Evolutionary conservation across 139 green algal genomes (phyloP).

Genomic region (Astrephomene gubernaculifera): DNA sequence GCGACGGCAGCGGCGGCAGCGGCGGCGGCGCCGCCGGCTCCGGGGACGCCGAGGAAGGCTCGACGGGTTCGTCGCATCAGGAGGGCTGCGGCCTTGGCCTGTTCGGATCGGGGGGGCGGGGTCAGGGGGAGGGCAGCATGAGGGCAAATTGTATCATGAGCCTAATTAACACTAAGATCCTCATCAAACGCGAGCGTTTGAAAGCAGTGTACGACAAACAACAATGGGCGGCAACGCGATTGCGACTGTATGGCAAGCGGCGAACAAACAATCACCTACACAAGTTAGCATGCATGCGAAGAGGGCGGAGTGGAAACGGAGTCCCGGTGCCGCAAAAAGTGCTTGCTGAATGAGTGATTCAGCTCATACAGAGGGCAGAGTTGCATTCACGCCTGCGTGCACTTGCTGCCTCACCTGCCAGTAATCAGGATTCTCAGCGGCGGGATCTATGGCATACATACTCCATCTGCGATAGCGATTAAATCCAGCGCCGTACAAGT

Average conservation of each 20-base stretch:
- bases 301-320: no score
- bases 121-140: neutral
- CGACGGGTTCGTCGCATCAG: constrained; percentile 27
- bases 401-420: constrained; percentile 13
- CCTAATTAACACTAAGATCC: no score
- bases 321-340: neutral
- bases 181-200: no score
- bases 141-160: no score
- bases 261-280: no score
- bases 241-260: neutral
- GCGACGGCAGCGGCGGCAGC: neutral
- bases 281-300: no score
- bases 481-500: constrained; percentile 32
- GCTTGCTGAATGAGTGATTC: neutral
- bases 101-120: neutral
- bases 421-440: constrained; percentile 23
- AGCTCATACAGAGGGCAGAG: neutral
- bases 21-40: neutral
- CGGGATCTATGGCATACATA: constrained; percentile 34
- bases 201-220: no score
- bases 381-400: neutral
- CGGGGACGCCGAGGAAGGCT: neutral
- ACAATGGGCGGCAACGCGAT: neutral
- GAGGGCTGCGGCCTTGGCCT: constrained; percentile 37
- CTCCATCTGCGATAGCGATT: constrained; percentile 32